Evolutionary conservation across 78 protist genomes (phyloP).

Genomic region (Dictyostelium brefeldianum): DNA sequence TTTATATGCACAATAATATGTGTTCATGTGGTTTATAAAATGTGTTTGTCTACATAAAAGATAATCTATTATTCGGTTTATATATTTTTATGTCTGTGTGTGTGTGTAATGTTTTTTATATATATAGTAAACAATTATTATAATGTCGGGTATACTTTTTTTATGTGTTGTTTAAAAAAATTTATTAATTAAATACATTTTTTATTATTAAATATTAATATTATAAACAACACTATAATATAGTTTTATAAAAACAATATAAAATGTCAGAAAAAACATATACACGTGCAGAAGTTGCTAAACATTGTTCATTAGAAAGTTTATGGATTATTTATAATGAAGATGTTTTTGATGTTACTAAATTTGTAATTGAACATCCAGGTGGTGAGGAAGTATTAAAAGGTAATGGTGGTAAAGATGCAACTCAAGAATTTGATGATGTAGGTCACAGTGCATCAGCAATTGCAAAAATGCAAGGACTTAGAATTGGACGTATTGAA

Average conservation of each 20-base stretch:
- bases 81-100: too few relatives aligned
- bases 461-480: slow-evolving; percentile 53
- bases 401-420: slow-evolving; percentile 81
- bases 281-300: slow-evolving; percentile 84
- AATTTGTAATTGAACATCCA: slow-evolving; percentile 87
- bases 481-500: slow-evolving; percentile 57
- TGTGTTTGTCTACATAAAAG: too few relatives aligned
- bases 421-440: slow-evolving; percentile 84
- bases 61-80: too few relatives aligned
- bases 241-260: neutral
- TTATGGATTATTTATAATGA: slow-evolving; percentile 86
- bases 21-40: too few relatives aligned
- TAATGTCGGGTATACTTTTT: too few relatives aligned
- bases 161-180: too few relatives aligned
- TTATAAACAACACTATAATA: too few relatives aligned
- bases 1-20: too few relatives aligned
- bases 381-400: slow-evolving; percentile 89
- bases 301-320: slow-evolving; percentile 82
- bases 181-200: too few relatives aligned
- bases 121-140: too few relatives aligned
- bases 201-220: too few relatives aligned
- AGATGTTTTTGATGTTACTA: slow-evolving; percentile 88
- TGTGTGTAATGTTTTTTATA: too few relatives aligned
- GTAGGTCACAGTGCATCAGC: slow-evolving; percentile 86
- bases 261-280: slow-evolving; percentile 53